Evolutionary conservation across 306 rosid genomes (phyloP), one percentile per base, ranked within the genome.

Genomic region (cucumber (Cucumis sativus)): DNA sequence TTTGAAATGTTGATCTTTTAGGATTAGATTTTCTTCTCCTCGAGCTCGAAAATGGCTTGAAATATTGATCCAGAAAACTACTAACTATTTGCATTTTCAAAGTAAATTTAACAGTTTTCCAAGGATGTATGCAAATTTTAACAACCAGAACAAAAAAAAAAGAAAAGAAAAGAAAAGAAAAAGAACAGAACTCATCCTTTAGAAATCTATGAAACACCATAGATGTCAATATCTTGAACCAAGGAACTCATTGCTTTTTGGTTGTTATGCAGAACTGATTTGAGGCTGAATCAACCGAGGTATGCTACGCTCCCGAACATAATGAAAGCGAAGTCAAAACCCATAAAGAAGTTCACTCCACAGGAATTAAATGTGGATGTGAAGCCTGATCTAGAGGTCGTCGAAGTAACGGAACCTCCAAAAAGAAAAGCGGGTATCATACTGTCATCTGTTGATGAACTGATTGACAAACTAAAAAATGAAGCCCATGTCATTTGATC

Each of bases 261-360:
- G 30, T 61, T 51, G 58, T 57, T 18, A 20, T 89, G 88, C 91
- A 90, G 97, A 65, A 92, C 96, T 64, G 97, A 95, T 75, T 81
- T 92, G 90, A 90, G 98, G 89, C 80, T 95, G 82, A 95, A 95
- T 85, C 97, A 90, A 77, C 98, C 98, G 3, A 86, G 97, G 77
- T 95, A 95, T 74, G 97, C 96, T 6, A 95, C 98, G 7, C 97
- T 92, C 69, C 97, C 98, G 62, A 95, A 92, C 96, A 89, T 91
- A 85, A 95, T 95, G 99, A 95, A 92, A 84, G 97, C 96, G 14
- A 92, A 95, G 82, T 90, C 96, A 9, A 95, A 95, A 83, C 86
- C 81, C 47, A 87, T 95, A 76, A 91, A 88, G 81, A 95, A 95
- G 43, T 89, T 74, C 80, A 88, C 91, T 56, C 93, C 88, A 0